Base-by-base conservation (phyloP, 345 rosid species). In the Eutrema japonicum region DNA sequence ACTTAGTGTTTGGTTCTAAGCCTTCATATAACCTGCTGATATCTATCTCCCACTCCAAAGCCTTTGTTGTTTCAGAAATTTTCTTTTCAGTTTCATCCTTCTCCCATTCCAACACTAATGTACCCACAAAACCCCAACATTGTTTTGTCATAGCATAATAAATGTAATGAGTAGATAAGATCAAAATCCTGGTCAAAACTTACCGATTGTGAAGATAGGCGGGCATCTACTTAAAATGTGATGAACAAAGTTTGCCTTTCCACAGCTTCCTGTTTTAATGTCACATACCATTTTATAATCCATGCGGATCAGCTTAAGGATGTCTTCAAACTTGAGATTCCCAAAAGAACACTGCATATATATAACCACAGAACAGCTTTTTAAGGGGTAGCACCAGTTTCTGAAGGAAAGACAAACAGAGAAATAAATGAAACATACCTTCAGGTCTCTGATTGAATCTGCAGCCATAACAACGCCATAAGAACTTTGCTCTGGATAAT, bases 241-340 rank as follows among this genome's bases (percentile, higher is more conserved):
- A 67, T 12, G 6, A 51, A 52, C 29, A 51, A 51, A 27, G 49
- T 67, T 67, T 66, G 16, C 9, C 14, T 13, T n/a, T 38, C 71
- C 71, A 52, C 61, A 67, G 2, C 71, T 61, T 67, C 61, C 49
- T 8, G 13, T 38, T 67, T 26, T 38, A 8, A 8, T 67, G 71
- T 67, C 71, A 52, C 71, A 67, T 38, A 38, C 13, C 38, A 67
- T 67, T 40, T 38, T 12, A 2, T 26, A 4, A 9, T 67, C 29
- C 61, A 40, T 38, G 49, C 50, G 60, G 6, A 51, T 40, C 13
- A 51, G 1, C 29, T 52, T 67, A 8, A 67, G 61, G 60, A 67
- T 67, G 30, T 67, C 49, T 10, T 6, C 71, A 67, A 67, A 67
- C 38, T 51, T 51, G 1, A 38, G 13, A 26, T 38, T n/a, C 51